A percentile compares a stretch with the other conserved stretches of the same genome.
Evolutionary conservation across 75 land plant species (phyloP).

Genomic region (Cryptomeria japonica): DNA sequence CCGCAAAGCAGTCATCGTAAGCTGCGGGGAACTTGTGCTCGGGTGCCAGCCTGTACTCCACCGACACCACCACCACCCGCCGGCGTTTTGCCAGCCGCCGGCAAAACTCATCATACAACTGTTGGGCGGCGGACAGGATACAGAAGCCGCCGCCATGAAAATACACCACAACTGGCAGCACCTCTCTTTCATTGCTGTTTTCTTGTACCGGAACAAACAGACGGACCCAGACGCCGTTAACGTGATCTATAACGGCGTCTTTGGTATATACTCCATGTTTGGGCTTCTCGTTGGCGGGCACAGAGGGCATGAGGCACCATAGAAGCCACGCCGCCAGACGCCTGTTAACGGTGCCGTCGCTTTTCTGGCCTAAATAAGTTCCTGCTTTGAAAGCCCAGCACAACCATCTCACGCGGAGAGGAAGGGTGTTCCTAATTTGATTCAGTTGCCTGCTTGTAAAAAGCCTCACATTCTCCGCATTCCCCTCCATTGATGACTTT

Average conservation of each 20-base stretch:
- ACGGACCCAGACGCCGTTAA: constrained; percentile 64
- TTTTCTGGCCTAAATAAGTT: neutral
- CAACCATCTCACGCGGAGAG: constrained; percentile 5
- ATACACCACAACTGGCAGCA: constrained; percentile 63
- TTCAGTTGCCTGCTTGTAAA: too few relatives aligned
- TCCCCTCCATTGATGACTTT: too few relatives aligned
- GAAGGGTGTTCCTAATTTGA: too few relatives aligned
- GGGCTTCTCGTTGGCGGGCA: constrained; percentile 34
- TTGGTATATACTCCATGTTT: constrained; percentile 35
- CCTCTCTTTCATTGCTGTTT: neutral
- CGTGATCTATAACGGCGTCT: constrained; percentile 58
- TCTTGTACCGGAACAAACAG: constrained; percentile 42
- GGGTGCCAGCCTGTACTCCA: constrained; percentile 62
- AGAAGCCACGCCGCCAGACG: constrained; percentile 19
- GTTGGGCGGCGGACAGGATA: constrained; percentile 32
- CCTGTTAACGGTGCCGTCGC: constrained; percentile 76
- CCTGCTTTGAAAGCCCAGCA: constrained; percentile 17
- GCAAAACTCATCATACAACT: constrained; percentile 49
- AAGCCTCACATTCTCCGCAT: too few relatives aligned
- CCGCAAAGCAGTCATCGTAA: constrained; percentile 46
- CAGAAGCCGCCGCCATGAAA: constrained; percentile 92
- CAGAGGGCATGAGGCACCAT: constrained; percentile 4
- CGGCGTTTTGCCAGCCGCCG: constrained; percentile 43
- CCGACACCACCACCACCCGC: constrained; percentile 54
- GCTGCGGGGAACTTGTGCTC: constrained; percentile 54